Conservation (phyloP, 1,139 yeast genomes). For the Yamadazyma taylorii region DNA sequence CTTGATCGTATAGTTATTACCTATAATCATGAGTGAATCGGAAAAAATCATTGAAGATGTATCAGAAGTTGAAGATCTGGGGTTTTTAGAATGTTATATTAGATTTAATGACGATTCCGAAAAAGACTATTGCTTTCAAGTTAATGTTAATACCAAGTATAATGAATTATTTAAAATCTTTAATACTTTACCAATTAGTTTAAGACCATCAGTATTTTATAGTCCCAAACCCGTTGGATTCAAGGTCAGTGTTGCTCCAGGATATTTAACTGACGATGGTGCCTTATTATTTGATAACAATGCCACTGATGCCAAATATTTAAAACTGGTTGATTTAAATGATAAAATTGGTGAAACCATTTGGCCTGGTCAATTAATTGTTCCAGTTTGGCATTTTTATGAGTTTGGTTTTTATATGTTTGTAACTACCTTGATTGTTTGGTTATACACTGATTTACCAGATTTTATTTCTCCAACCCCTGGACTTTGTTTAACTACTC, state of each 20-base stretch:
- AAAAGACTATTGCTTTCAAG: slow-evolving; percentile 86
- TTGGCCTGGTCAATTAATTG: slow-evolving; percentile 89
- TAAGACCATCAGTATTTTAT: slow-evolving; percentile 80
- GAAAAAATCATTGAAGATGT: slow-evolving; percentile 14
- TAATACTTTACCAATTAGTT: slow-evolving; percentile 63
- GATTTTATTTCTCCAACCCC: slow-evolving; percentile 90
- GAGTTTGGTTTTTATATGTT: slow-evolving; percentile 47
- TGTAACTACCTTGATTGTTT: slow-evolving; percentile 48
- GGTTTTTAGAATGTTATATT: slow-evolving; percentile 64
- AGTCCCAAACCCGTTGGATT: slow-evolving; percentile 64
- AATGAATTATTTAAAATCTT: slow-evolving; percentile 62
- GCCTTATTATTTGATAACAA: slow-evolving; percentile 66
- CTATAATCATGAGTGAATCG: slow-evolving; percentile 7
- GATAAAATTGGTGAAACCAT: slow-evolving; percentile 56
- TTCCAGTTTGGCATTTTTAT: slow-evolving; percentile 77
- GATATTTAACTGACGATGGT: slow-evolving; percentile 82
- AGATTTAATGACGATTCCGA: slow-evolving; percentile 84
- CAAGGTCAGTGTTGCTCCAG: slow-evolving; percentile 73
- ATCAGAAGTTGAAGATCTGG: slow-evolving; percentile 20
- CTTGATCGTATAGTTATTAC: no score
- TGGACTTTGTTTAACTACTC: slow-evolving; percentile 78
- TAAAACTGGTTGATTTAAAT: slow-evolving; percentile 42
- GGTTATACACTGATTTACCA: slow-evolving; percentile 95
- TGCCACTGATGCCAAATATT: slow-evolving; percentile 49
- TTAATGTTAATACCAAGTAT: slow-evolving; percentile 58